Base-by-base conservation (phyloP, 805 yeast species). In the Soucietia sequanensis region DNA sequence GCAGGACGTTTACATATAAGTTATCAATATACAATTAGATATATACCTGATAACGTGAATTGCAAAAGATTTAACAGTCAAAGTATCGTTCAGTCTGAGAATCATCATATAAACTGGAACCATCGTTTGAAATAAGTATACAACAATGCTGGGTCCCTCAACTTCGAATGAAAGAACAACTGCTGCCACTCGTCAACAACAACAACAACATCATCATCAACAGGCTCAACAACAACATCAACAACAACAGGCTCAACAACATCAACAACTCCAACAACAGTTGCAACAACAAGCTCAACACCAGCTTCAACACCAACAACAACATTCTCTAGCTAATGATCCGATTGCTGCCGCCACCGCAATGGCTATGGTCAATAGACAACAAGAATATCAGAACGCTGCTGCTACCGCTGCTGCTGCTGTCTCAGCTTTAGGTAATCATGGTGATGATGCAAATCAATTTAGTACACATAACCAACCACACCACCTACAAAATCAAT, bases 161-260 rank as follows among this genome's bases (percentile, higher is more conserved):
- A 56, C 62, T 17, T 54, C 58, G 18, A 56, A 51, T 39, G 64
- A 58, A 39, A 44, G 64, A 37, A 52, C 52, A 13, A 48, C 56
- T 18, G 47, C 42, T 40, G 35, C 27, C 41, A n/a, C n/a, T n/a
- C 37, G 30, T 37, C 41, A 34, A 20, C 41, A 37, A 21, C 43
- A 28, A 14, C 45, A 42, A 22, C 33, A 21, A 21, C 23, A 21
- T 11, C 23, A 21, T 24, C 46, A 41, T 24, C 46, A 41, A 23
- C 35, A 30, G 23, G 35, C 32, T 12, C 52, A 47, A 19, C 52
- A 43, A 19, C 46, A 35, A 17, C 42, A 42, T 18, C 50, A 39
- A 14, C 43, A 43, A 25, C 49, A 43, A 15, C 38, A 36, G 11
- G 35, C 36, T n/a, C 38, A 34, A 15, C 27, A 16, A 16, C 43